Base-by-base conservation (phyloP, 257 asterid genomes). In the Anisodus acutangulus region DNA sequence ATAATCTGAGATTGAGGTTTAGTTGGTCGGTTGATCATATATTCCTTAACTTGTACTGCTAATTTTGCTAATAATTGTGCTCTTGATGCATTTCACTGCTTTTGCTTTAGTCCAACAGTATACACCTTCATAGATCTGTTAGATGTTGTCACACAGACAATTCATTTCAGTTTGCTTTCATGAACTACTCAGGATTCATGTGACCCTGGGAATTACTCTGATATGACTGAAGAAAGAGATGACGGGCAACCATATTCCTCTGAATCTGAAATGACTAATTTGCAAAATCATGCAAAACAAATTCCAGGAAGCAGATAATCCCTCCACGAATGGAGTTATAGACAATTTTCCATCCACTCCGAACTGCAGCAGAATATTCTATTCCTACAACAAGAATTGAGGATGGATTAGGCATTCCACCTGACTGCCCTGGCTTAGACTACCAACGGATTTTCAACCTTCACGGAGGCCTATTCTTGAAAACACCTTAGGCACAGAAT, bases 181-280 rank as follows among this genome's bases (percentile, higher is more conserved):
- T 81, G 82, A 51, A 79, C 78, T 49, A 59, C 83, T 68, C 92
- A 95, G 99, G 97, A 97, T 85, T 22, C 26, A 22, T 86, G 87
- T 78, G 97, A 96, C 87, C 97, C 89, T 11, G 98, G 94, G 64
- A 91, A 86, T 89, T 93, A 92, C 85, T 97, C 98, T 11, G 96
- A 93, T 59, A 91, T 92, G 60, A 93, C 98, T 47, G 99, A 94
- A 83, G 98, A 92, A 87, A 88, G 85, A 87, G 91, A 90, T 16
- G 97, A 90, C 78, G 86, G 83, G 74, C 92, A 59, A 59, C 70
- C 90, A 13, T 35, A n/a, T 76, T 78, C 90, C 53, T 60, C 85
- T n/a, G 88, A 35, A 26, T 60, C 85, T n/a, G 88, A 35, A 26
- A 81, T 84, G 67, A 47, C 43, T 54, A 67, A 22, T 86, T 78